Conservation (phyloP, 768 basidiomycete species). For the Boletus insuetus region DNA sequence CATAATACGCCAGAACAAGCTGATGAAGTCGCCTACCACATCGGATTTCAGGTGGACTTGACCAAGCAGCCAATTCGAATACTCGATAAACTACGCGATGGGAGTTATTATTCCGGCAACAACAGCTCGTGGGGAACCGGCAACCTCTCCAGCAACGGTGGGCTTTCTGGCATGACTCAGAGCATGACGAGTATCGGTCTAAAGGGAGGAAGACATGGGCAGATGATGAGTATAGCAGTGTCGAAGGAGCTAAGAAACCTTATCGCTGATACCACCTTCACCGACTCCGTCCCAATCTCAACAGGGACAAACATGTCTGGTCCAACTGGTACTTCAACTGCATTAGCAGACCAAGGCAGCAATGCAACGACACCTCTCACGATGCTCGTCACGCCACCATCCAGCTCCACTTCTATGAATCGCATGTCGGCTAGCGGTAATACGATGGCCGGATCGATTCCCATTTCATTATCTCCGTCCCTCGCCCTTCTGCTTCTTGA, state of each 20-base stretch:
- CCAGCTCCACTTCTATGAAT: slow-evolving; percentile 16
- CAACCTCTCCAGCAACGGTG: neutral
- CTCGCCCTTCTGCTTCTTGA: slow-evolving; percentile 52
- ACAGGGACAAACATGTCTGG: slow-evolving; percentile 37
- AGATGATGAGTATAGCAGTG: slow-evolving; percentile 36
- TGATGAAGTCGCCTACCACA: slow-evolving; percentile 77
- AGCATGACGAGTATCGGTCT: slow-evolving; percentile 18
- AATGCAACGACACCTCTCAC: slow-evolving; percentile 19
- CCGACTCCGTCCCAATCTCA: slow-evolving; percentile 46
- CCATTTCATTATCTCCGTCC: slow-evolving; percentile 43
- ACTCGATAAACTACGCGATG: slow-evolving; percentile 72
- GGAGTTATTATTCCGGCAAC: slow-evolving; percentile 66
- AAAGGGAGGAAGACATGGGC: slow-evolving; percentile 25
- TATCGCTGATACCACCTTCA: slow-evolving; percentile 46
- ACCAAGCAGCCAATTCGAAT: slow-evolving; percentile 84
- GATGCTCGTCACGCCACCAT: slow-evolving; percentile 13
- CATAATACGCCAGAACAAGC: slow-evolving; percentile 47
- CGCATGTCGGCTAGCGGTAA: slow-evolving; percentile 7
- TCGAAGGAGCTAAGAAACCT: slow-evolving; percentile 53
- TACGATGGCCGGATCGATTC: slow-evolving; percentile 32
- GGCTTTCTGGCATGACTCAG: slow-evolving; percentile 3
- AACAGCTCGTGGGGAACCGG: slow-evolving; percentile 35
- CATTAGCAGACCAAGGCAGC: slow-evolving; percentile 8
- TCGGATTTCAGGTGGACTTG: slow-evolving; percentile 96
- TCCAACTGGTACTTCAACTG: slow-evolving; percentile 14